Evolutionary conservation across 805 yeast species (phyloP), one percentile per base, ranked within the genome.

Genomic region (Yarrowia deformans): DNA sequence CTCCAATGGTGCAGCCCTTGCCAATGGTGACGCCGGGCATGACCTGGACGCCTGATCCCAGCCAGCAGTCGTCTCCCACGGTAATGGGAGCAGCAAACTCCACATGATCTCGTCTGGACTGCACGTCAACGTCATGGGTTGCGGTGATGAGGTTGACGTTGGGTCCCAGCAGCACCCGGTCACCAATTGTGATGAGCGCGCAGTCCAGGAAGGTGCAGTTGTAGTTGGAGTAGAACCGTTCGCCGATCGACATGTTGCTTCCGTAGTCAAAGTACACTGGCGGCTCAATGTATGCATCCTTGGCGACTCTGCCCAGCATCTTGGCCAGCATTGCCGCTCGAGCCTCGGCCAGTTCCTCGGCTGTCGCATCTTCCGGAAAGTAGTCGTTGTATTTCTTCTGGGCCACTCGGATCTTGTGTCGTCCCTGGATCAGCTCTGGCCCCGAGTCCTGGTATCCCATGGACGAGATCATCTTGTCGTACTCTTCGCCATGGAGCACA

Each of bases 1-100:
- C 91, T 2, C 89, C 93, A 55, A 90, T 81, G 1, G 87, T 86
- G 5, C 83, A 82, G 10, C 85, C 84, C 67, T 85, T 84, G n/a
- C 93, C 93, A 52, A 89, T 81, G 0, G 83, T 85, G 12, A 87
- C 88, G 5, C 93, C 93, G 2, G 90, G 90, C 64, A 88, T 76
- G 8, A 90, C 81, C 1, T 80, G 79, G n/a, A 79, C 85, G 48
- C 82, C 81, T 1, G 87, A 81, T 13, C 90, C 91, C 48, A 89
- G 79, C 94, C 93, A 89, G 9, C 88, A 90, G 71, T 85, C 84
- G 75, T 86, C 82, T 2, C 89, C 91, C 46, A 90, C 85, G 1
- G 75, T 79, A 37, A 90, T 83, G 6, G 90, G 88, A 48, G 77
- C 74, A 0, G 89, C 88, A 72, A 78, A 84, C 75, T 89, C 93